These are phyloP conservation scores for Cladosporium sp. DNA, from an alignment of 2,329 filamentous ascomycete species.

Conservation along the genomic window DNA sequence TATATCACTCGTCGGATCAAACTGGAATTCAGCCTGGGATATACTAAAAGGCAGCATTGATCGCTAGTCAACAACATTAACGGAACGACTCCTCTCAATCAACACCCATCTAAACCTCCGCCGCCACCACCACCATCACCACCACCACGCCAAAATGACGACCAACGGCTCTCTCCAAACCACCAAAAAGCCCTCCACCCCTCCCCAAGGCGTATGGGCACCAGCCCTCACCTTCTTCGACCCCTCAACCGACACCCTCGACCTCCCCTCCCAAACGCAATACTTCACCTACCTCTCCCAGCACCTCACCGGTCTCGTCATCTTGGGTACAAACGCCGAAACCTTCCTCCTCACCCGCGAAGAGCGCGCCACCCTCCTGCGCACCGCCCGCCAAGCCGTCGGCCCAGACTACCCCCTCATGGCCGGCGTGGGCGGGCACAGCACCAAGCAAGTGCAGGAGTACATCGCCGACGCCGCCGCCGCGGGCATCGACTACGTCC, in stretches of 20 bases:
- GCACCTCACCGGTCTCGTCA: conserved; percentile 41
- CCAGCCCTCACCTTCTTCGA: conserved; percentile 46
- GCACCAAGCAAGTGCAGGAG: conserved; percentile 40
- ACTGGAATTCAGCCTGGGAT: too few species aligned
- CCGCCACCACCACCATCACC: too few species aligned
- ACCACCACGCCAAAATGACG: conserved; percentile 1
- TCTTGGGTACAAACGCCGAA: conserved; percentile 45
- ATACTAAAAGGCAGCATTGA: too few species aligned
- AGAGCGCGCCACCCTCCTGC: conserved; percentile 37
- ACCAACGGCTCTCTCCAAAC: not conserved
- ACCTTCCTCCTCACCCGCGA: conserved; percentile 42
- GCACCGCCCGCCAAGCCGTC: conserved; percentile 38
- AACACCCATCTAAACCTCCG: too few species aligned
- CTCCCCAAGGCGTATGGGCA: conserved; percentile 37
- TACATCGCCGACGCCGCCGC: conserved; percentile 38
- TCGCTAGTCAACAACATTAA: too few species aligned
- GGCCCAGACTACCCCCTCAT: conserved; percentile 40
- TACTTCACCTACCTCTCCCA: conserved; percentile 42
- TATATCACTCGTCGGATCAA: too few species aligned
- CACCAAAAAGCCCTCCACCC: conserved; percentile 42
- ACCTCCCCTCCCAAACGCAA: conserved; percentile 37
- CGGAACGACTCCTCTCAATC: too few species aligned
- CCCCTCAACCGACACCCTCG: conserved; percentile 35
- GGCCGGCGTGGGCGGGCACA: conserved; percentile 40
- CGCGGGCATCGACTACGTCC: conserved; percentile 40